Conservation (phyloP, 305 asterid genomes). For the Petunia hybrid region DNA sequence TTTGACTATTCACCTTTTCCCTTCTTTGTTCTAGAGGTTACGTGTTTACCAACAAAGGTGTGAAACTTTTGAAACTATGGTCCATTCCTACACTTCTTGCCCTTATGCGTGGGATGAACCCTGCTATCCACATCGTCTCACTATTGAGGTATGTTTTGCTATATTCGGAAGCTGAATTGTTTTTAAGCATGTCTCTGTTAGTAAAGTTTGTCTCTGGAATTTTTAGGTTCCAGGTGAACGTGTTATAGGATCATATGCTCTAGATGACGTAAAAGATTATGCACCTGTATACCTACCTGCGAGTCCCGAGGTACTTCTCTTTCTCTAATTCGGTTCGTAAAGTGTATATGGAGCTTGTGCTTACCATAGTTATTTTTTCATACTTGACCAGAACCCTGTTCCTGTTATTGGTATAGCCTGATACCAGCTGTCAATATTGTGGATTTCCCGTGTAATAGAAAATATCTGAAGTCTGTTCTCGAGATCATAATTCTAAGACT, state of each 20-base stretch:
- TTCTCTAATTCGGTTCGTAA: constrained; percentile 15
- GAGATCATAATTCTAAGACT: constrained; percentile 9
- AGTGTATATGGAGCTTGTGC: neutral
- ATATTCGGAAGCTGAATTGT: constrained; percentile 15
- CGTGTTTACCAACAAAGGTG: constrained; percentile 95
- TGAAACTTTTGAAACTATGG: constrained; percentile 88
- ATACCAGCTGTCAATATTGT: neutral
- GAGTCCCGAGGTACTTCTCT: constrained; percentile 72
- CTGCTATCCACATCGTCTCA: constrained; percentile 86
- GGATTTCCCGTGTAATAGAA: neutral
- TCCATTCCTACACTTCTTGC: constrained; percentile 84
- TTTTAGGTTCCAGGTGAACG: constrained; percentile 93
- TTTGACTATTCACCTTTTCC: constrained; percentile 19
- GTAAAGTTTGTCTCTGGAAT: constrained; percentile 28
- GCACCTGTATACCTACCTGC: constrained; percentile 76
- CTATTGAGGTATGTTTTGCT: constrained; percentile 75
- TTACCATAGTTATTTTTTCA: neutral
- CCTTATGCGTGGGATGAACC: constrained; percentile 99
- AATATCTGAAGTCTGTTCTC: neutral
- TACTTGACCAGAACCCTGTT: neutral
- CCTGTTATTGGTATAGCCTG: neutral
- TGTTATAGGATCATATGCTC: constrained; percentile 75
- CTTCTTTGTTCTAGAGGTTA: constrained; percentile 67
- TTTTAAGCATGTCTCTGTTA: neutral
- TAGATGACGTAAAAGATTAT: constrained; percentile 77